A percentile compares a stretch with the other conserved stretches of the same genome.
These are phyloP conservation scores for Iberis amara DNA, from an alignment of 441 rosid genomes.

Conservation along the genomic window DNA sequence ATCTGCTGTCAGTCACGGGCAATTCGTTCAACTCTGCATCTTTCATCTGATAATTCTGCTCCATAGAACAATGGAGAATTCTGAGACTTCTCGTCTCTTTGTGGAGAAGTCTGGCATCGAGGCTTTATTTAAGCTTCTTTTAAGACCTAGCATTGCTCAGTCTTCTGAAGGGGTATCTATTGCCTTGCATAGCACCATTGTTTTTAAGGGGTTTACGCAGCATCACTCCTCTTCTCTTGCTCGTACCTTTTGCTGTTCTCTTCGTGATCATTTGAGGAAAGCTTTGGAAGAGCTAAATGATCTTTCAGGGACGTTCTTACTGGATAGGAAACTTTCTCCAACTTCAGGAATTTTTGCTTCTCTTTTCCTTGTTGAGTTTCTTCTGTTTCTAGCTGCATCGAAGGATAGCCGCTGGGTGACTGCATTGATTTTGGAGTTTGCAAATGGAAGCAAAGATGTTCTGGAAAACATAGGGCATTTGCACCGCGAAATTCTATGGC, in stretches of 20 bases:
- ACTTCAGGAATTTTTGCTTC: constrained; percentile 68
- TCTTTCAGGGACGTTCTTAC: constrained; percentile 61
- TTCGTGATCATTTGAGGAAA: constrained; percentile 70
- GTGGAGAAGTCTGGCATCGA: constrained; percentile 98
- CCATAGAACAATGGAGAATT: constrained; percentile 91
- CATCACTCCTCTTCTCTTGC: constrained; percentile 94
- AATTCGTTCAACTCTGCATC: constrained; percentile 77
- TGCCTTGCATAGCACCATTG: constrained; percentile 96
- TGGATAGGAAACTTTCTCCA: constrained; percentile 57
- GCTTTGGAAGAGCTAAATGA: constrained; percentile 55
- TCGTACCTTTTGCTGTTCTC: constrained; percentile 79
- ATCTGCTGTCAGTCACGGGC: constrained; percentile 69
- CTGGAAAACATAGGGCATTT: constrained; percentile 75
- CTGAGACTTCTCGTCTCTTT: constrained; percentile 90
- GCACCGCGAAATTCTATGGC: constrained; percentile 91
- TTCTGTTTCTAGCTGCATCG: constrained; percentile 89
- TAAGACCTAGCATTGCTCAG: constrained; percentile 80
- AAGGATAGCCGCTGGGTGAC: constrained; percentile 95
- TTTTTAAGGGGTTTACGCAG: constrained; percentile 93
- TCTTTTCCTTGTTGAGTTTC: constrained; percentile 90
- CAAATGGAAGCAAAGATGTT: constrained; percentile 80
- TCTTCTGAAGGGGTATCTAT: constrained; percentile 97
- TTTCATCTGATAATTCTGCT: constrained; percentile 95
- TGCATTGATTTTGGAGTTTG: constrained; percentile 89
- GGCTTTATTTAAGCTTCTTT: constrained; percentile 76